Evolutionary conservation across 495 filamentous ascomycete genomes (phyloP), one percentile per base, ranked within the genome.

Genomic region (Xylaria scruposa): DNA sequence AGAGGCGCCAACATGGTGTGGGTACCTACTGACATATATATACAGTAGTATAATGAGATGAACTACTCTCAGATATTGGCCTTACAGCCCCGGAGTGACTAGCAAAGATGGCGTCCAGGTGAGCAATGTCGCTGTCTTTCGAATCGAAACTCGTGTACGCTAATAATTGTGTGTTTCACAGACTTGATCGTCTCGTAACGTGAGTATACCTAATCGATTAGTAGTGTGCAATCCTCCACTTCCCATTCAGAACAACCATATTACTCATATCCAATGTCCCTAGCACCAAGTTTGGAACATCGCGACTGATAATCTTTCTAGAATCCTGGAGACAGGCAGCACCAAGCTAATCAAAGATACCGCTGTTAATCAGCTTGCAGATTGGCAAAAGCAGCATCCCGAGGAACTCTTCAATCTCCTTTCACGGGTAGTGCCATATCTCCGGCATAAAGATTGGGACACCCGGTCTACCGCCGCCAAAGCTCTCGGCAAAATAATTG

Each of bases 331-430:
- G 87, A 97, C 94, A 46, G 96, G 96, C 74, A 97, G 94, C 81
- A 98, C 95, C 70, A 90, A 91, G 76, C 84, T 98, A 67, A 98
- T 99, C 70, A 91, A 97, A 68, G 96, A 97, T 73, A 98, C 96
- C 70, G 96, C 96, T 69, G 97, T 97, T 46, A 92, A 96, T 78
- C 96, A 99, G 83, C 88, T 99, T 47, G 95, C 93, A 46, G 96
- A 98, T 85, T 94, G 97, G 72, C 97, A 98, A 81, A 98, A 97
- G 78, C 91, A 95, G 73, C 97, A 98, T 77, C 96, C 97, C 0
- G 95, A 98, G 80, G 96, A 99, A 78, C 85, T 98, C 4, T 98
- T 98, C 81, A 98, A 98, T 75, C 87, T 99, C 9, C 87, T 99
- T n/a, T 94, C 94, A n/a, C 88, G 95, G 59, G 95, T 99, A 53